A percentile compares a stretch with the other conserved stretches of the same genome.
phyloP scores from a whole-genome alignment of 2,329 filamentous ascomycete species.

The Kalmusia sp. region DNA sequence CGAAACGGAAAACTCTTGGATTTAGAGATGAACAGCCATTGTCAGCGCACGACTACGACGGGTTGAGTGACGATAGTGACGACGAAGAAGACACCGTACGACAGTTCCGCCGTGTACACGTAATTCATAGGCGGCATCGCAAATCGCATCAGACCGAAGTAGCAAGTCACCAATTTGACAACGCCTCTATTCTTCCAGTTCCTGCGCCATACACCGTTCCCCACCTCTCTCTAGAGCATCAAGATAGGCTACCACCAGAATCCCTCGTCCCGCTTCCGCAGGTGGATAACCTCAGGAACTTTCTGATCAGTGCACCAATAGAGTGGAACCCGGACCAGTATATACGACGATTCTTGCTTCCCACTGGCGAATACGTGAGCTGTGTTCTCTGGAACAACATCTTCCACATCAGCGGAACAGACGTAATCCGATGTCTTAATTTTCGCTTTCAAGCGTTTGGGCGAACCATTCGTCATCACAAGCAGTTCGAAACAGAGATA shows the following conservation, averaged over 20 bases:
- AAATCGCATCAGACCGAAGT: too few relatives aligned
- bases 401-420: conserved; percentile 98
- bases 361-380: conserved; percentile 97
- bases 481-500: conserved; percentile 99
- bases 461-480: conserved; percentile 97
- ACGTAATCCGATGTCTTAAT: conserved; percentile 96
- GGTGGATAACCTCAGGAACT: conserved; percentile 99
- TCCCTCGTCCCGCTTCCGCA: conserved; percentile 97
- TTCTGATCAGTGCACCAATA: conserved; percentile 96
- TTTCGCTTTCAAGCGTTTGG: conserved; percentile 99
- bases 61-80: too few relatives aligned
- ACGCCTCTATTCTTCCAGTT: too few relatives aligned
- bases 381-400: conserved; percentile 99
- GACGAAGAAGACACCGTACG: too few relatives aligned
- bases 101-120: too few relatives aligned
- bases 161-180: too few relatives aligned
- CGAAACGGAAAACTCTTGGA: too few relatives aligned
- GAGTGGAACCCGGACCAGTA: conserved; percentile 98
- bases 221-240: too few relatives aligned
- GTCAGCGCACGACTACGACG: too few relatives aligned
- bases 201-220: too few relatives aligned
- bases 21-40: too few relatives aligned
- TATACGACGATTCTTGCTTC: conserved; percentile 91
- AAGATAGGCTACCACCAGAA: conserved; percentile 94
- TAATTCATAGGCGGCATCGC: too few relatives aligned